phyloP scores from a whole-genome alignment of 805 yeast species.

The Candida multigemmis region DNA sequence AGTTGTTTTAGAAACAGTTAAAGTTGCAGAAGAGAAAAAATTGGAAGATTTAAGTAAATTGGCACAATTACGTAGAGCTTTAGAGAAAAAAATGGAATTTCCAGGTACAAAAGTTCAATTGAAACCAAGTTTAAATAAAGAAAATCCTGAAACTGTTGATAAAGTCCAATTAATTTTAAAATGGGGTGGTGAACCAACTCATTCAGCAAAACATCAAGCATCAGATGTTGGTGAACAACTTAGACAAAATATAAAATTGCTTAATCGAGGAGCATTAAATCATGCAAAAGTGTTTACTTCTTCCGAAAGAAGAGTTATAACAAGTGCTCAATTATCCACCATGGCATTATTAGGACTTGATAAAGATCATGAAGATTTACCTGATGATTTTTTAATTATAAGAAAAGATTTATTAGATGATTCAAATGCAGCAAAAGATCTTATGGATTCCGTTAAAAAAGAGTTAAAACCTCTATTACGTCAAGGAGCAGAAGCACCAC shows the following conservation, averaged over 20 bases:
- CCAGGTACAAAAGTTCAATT: conserved; percentile 97
- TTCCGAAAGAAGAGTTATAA: conserved; percentile 89
- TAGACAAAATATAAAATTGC: conserved; percentile 81
- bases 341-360: conserved; percentile 65
- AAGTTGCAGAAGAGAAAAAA: conserved; percentile 67
- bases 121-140: conserved; percentile 71
- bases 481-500: conserved; percentile 95
- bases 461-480: conserved; percentile 88
- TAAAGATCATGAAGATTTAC: conserved; percentile 38
- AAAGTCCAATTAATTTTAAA: conserved; percentile 92
- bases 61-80: conserved; percentile 66
- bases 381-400: conserved; percentile 71
- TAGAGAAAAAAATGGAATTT: conserved; percentile 79
- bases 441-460: conserved; percentile 97
- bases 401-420: conserved; percentile 91
- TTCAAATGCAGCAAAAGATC: conserved; percentile 94
- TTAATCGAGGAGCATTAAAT: conserved; percentile 76
- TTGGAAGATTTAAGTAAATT: conserved; percentile 78
- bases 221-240: conserved; percentile 92
- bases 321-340: conserved; percentile 85
- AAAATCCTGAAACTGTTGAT: conserved; percentile 62
- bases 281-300: conserved; percentile 85
- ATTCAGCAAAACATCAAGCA: conserved; percentile 91
- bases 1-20: conserved; percentile 78
- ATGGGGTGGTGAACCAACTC: conserved; percentile 99